Conservation (phyloP, 2,329 filamentous ascomycete genomes). For the Trichoderma koningiopsis region DNA sequence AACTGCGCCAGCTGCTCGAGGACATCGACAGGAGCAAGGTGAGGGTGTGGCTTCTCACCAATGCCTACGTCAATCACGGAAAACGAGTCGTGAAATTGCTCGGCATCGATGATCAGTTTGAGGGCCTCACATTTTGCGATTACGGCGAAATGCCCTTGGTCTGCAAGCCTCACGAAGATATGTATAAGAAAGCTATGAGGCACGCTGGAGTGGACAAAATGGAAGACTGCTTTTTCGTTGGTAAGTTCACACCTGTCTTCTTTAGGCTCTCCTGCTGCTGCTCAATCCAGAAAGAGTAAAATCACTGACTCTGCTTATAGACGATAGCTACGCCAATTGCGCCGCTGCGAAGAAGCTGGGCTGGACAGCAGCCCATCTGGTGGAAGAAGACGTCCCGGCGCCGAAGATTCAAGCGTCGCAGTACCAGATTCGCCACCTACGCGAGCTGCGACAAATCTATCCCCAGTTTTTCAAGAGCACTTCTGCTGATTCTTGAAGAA, state of each 20-base stretch:
- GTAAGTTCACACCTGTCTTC: conserved; percentile 48
- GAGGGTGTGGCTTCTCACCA: conserved; percentile 91
- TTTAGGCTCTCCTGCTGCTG: not conserved
- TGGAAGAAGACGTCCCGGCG: conserved; percentile 70
- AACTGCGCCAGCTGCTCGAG: conserved; percentile 73
- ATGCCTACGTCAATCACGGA: conserved; percentile 89
- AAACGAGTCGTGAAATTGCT: conserved; percentile 79
- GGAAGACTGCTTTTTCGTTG: conserved; percentile 87
- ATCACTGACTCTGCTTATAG: conserved; percentile 46
- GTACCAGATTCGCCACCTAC: conserved; percentile 73
- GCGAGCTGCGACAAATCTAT: conserved; percentile 74
- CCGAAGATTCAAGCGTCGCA: conserved; percentile 68
- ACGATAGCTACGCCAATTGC: conserved; percentile 87
- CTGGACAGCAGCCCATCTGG: conserved; percentile 83
- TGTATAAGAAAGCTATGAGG: conserved; percentile 86
- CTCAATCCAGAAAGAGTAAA: not conserved
- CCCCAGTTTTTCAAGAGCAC: conserved; percentile 79
- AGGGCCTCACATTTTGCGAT: conserved; percentile 93
- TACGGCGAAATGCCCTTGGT: conserved; percentile 73
- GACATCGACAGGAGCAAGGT: conserved; percentile 84
- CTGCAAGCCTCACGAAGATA: conserved; percentile 82
- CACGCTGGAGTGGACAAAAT: conserved; percentile 72
- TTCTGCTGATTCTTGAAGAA: not conserved
- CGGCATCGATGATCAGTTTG: conserved; percentile 84
- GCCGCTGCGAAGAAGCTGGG: conserved; percentile 74